These are phyloP conservation scores for Ailanthus altissimus DNA, from an alignment of 345 rosid species.

Conservation along the genomic window DNA sequence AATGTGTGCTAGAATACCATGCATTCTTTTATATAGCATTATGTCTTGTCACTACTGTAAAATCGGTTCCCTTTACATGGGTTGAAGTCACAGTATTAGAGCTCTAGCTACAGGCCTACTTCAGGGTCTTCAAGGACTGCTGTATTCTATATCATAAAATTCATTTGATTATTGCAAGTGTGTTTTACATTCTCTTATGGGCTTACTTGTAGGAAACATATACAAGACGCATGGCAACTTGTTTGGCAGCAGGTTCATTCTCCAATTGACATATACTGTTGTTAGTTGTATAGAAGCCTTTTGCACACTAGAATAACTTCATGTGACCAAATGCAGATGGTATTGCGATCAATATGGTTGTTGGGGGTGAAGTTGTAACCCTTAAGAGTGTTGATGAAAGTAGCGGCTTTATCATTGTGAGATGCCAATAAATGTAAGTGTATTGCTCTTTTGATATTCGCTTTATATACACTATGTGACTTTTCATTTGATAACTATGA, in stretches of 20 bases:
- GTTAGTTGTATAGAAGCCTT: background rate
- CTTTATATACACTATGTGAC: background rate
- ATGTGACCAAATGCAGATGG: slow-evolving; percentile 61
- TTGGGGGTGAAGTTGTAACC: slow-evolving; percentile 86
- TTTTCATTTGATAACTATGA: background rate
- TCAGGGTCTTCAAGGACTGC: background rate
- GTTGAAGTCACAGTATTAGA: background rate
- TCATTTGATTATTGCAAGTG: background rate
- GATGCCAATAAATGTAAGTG: slow-evolving; percentile 86
- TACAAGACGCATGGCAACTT: slow-evolving; percentile 65
- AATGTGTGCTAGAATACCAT: background rate
- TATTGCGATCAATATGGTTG: slow-evolving; percentile 84
- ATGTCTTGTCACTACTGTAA: background rate
- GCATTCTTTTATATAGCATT: background rate
- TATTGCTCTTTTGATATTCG: background rate
- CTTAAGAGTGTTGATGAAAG: slow-evolving; percentile 81
- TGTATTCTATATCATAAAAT: background rate
- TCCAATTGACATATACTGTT: background rate
- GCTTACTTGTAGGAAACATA: slow-evolving; percentile 70
- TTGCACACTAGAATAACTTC: slow-evolving; percentile 16
- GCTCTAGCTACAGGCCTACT: background rate
- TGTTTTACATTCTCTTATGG: background rate
- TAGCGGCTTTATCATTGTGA: slow-evolving; percentile 65
- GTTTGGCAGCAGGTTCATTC: slow-evolving; percentile 82
- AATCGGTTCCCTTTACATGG: background rate